phyloP scores from a whole-genome alignment of 768 basidiomycete species.

The Kwoniella dejecticola region DNA sequence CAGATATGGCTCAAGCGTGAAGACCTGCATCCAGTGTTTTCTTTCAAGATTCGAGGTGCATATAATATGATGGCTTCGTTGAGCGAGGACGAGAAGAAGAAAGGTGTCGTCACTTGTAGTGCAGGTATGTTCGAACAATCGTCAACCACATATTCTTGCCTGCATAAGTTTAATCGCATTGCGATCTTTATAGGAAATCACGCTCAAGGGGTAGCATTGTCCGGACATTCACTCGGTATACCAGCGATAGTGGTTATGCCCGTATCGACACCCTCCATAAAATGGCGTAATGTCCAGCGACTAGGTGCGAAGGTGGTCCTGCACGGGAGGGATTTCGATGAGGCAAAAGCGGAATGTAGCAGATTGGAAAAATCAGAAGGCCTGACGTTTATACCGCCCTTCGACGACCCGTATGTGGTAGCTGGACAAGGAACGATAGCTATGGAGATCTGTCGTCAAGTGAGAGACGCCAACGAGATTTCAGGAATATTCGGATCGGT shows the following conservation, averaged over 20 bases:
- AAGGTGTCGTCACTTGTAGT: slow-evolving; percentile 96
- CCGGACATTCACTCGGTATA: slow-evolving; percentile 80
- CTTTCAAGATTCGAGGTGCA: slow-evolving; percentile 97
- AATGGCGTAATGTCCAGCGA: slow-evolving; percentile 91
- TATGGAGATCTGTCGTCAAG: slow-evolving; percentile 91
- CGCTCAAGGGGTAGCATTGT: slow-evolving; percentile 95
- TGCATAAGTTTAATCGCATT: neutral
- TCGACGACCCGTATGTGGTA: slow-evolving; percentile 94
- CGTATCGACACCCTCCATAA: slow-evolving; percentile 88
- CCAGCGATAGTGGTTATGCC: slow-evolving; percentile 99
- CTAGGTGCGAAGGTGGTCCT: slow-evolving; percentile 93
- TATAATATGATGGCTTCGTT: slow-evolving; percentile 98
- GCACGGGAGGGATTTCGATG: slow-evolving; percentile 90
- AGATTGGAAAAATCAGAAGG: slow-evolving; percentile 74
- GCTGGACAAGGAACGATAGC: slow-evolving; percentile 95
- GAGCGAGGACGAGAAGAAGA: slow-evolving; percentile 86
- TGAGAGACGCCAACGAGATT: slow-evolving; percentile 69
- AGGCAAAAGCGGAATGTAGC: slow-evolving; percentile 90
- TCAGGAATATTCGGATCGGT: slow-evolving; percentile 87
- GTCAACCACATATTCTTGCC: neutral
- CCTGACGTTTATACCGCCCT: slow-evolving; percentile 90
- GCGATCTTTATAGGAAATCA: slow-evolving; percentile 79
- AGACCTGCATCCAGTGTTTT: slow-evolving; percentile 91
- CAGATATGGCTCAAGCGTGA: slow-evolving; percentile 92
- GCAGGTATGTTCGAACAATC: slow-evolving; percentile 70